Evolutionary conservation across 345 rosid genomes (phyloP).

Genomic region (Gossypium australe): DNA sequence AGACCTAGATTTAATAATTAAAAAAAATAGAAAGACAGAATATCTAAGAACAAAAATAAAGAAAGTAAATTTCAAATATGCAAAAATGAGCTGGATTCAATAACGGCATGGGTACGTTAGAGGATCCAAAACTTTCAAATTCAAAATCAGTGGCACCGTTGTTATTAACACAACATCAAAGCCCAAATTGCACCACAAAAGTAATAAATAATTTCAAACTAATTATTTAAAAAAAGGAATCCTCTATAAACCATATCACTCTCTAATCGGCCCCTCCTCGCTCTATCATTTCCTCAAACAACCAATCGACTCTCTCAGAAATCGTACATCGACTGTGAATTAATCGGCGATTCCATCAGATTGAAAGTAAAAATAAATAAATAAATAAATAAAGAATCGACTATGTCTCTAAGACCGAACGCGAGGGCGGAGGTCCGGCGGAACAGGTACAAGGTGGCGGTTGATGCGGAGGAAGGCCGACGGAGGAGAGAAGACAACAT

Average conservation of each 20-base stretch:
- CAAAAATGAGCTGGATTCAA: slow-evolving; percentile 15
- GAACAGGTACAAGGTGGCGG: slow-evolving; percentile 66
- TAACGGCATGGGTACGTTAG: slow-evolving; percentile 19
- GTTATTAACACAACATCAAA: slow-evolving; percentile 20
- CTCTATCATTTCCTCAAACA: slow-evolving; percentile 6
- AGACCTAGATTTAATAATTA: no score
- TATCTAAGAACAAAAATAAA: no score
- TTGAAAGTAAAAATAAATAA: not conserved
- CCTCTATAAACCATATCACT: not conserved
- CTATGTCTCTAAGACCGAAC: slow-evolving; percentile 66
- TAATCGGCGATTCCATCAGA: slow-evolving; percentile 10
- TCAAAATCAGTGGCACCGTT: slow-evolving; percentile 29
- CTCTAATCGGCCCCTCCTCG: not conserved
- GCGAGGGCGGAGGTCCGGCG: slow-evolving; percentile 65
- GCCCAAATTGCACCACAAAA: slow-evolving; percentile 2
- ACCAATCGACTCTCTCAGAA: slow-evolving; percentile 1
- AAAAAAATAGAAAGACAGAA: no score
- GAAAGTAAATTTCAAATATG: no score
- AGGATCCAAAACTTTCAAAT: slow-evolving; percentile 27
- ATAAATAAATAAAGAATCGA: not conserved
- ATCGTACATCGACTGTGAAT: not conserved
- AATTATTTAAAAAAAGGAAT: not conserved
- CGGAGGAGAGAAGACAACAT: slow-evolving; percentile 77
- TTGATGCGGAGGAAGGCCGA: slow-evolving; percentile 74
- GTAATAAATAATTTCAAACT: not conserved